These are phyloP conservation scores for Gossypium davidsonii DNA, from an alignment of 441 rosid species.

Conservation along the genomic window DNA sequence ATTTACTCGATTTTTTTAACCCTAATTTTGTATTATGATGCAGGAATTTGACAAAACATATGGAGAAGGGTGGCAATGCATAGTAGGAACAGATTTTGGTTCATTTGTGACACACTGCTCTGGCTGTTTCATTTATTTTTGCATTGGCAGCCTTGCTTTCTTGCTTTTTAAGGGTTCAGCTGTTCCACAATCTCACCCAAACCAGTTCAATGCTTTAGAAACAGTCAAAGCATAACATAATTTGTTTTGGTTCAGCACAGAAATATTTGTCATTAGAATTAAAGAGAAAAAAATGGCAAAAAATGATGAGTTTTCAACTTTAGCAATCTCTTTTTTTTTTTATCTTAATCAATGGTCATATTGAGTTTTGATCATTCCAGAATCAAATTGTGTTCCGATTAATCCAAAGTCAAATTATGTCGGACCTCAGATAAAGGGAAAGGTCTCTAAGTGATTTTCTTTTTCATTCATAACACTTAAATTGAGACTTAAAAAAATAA, in stretches of 20 bases:
- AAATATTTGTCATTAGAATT: neutral
- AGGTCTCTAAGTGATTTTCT: no score
- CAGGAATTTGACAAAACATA: constrained; percentile 50
- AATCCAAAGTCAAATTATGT: no score
- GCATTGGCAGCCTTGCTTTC: constrained; percentile 48
- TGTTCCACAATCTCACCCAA: neutral
- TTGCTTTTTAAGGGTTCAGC: constrained; percentile 20
- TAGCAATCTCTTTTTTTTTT: neutral
- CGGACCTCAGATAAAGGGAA: no score
- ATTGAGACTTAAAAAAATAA: no score
- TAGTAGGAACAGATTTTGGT: constrained; percentile 61
- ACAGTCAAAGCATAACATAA: neutral
- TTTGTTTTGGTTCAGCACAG: neutral
- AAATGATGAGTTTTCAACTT: neutral
- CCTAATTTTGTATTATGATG: neutral
- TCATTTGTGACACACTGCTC: constrained; percentile 56
- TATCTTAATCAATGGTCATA: no score
- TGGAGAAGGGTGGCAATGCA: constrained; percentile 61
- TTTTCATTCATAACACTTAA: no score
- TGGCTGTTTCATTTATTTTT: constrained; percentile 52
- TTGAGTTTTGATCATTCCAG: no score
- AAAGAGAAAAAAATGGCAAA: neutral
- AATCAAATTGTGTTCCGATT: no score
- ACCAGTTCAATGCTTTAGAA: neutral
- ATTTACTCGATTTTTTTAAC: neutral